Base-by-base conservation (phyloP, 495 filamentous ascomycete species). In the Immersiella caudata region DNA sequence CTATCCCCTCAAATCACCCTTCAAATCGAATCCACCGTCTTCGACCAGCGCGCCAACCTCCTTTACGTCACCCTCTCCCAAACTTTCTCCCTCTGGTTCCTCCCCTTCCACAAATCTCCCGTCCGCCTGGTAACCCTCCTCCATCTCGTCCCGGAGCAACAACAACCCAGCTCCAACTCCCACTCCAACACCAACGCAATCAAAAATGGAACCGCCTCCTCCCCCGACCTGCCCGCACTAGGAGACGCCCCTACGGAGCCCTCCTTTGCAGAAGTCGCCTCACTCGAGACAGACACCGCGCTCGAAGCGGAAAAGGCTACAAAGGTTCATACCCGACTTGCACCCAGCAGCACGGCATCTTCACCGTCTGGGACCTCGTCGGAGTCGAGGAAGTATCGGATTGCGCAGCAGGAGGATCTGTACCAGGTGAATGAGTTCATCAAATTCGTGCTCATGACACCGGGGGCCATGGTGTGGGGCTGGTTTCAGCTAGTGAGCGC, bases 391-490 rank as follows among this genome's bases (percentile, higher is more conserved):
- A 33, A 33, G 29, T 33, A 33, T 77, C 89, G 88, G 71, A 93
- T 97, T 70, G 70, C 79, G 12, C 83, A 80, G 40, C 93, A 97
- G 72, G 88, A 95, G 66, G 93, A 97, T 71, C 78, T 93, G 21
- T 97, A 97, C 71, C 92, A 95, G 74, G 81, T 87, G 3, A 88
- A 90, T 33, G 89, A 97, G 70, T 90, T 91, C 69, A 77, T 95
- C 55, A 89, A 89, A 68, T 96, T 95, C 68, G 64, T 87, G 56
- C 69, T 78, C 25, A 82, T 79, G 26, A 74, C 76, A n/a, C 80
- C 80, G 0, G 82, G 75, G 46, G 80, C 83, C 16, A 11, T 86
- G 6, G 76, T 91, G 0, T 80, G 83, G 70, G 69, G 52, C 3
- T 35, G 80, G 2, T 88, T 83, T 83, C 90, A 93, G 73, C 70